Evolutionary conservation across 768 basidiomycete genomes (phyloP).

Genomic region (Trametes cinnabarina): DNA sequence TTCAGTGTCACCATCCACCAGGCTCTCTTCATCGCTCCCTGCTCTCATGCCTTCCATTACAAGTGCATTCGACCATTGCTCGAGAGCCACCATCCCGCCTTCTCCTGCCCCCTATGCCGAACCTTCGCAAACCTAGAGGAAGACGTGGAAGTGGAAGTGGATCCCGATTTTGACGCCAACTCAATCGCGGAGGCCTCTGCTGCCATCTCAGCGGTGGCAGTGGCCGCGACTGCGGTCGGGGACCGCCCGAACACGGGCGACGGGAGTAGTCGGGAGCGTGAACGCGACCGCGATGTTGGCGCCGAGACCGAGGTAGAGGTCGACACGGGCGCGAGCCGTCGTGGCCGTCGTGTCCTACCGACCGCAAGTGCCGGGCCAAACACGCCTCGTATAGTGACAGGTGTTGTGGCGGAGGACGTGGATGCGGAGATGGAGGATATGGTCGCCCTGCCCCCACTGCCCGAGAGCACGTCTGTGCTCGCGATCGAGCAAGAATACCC

Average conservation of each 20-base stretch:
- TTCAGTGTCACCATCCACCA: conserved; percentile 93
- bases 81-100: conserved; percentile 85
- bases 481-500: conserved; percentile 12
- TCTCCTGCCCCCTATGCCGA: conserved; percentile 92
- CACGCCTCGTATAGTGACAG: neutral
- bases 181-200: conserved; percentile 16
- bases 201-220: conserved; percentile 15
- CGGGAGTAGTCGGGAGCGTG: conserved; percentile 19
- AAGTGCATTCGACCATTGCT: conserved; percentile 95
- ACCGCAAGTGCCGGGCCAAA: neutral
- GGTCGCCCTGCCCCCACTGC: conserved; percentile 24
- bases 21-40: conserved; percentile 95
- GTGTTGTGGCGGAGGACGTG: conserved; percentile 20
- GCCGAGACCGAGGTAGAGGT: conserved; percentile 34
- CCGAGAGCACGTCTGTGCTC: conserved; percentile 25
- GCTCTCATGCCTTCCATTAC: conserved; percentile 94
- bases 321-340: conserved; percentile 25
- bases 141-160: conserved; percentile 77
- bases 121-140: conserved; percentile 95
- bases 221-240: conserved; percentile 14
- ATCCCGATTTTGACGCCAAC: conserved; percentile 29
- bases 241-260: conserved; percentile 26
- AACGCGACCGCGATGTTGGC: conserved; percentile 24
- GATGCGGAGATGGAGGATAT: conserved; percentile 28
- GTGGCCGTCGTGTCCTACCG: conserved; percentile 17